Conservation (phyloP, 2,329 filamentous ascomycete genomes). For the Cytospora schulzeri region DNA sequence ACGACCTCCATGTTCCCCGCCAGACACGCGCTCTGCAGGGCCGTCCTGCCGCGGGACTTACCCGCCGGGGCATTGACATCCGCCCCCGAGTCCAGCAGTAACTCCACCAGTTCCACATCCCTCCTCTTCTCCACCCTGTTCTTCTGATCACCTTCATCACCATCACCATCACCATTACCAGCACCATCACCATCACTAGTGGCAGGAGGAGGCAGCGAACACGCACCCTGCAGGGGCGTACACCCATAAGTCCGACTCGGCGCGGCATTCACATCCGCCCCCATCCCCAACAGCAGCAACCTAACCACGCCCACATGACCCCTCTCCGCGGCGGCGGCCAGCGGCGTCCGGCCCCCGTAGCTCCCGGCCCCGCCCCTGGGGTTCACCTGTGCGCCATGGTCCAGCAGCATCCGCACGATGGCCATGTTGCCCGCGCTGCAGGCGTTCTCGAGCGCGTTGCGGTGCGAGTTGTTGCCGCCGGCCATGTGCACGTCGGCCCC, state of each 20-base stretch:
- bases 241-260: slow-evolving; percentile 27
- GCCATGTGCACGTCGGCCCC: slow-evolving; percentile 39
- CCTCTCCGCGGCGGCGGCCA: slow-evolving; percentile 40
- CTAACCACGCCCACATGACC: slow-evolving; percentile 34
- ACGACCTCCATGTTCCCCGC: slow-evolving; percentile 40
- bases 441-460: slow-evolving; percentile 44
- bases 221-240: slow-evolving; percentile 34
- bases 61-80: slow-evolving; percentile 33
- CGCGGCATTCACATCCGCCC: slow-evolving; percentile 41
- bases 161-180: neutral
- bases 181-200: too few species aligned
- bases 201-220: neutral
- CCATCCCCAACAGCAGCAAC: slow-evolving; percentile 39
- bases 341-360: slow-evolving; percentile 42
- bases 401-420: slow-evolving; percentile 35
- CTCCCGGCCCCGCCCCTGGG: slow-evolving; percentile 32
- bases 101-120: slow-evolving; percentile 22
- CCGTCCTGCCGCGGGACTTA: slow-evolving; percentile 28
- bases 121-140: neutral
- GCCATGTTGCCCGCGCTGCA: slow-evolving; percentile 34
- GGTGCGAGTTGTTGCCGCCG: slow-evolving; percentile 39
- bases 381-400: slow-evolving; percentile 36
- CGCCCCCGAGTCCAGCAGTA: slow-evolving; percentile 29
- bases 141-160: neutral
- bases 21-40: slow-evolving; percentile 33